Evolutionary conservation across 345 rosid species (phyloP).

Genomic region (Eucalyptus viminalis): DNA sequence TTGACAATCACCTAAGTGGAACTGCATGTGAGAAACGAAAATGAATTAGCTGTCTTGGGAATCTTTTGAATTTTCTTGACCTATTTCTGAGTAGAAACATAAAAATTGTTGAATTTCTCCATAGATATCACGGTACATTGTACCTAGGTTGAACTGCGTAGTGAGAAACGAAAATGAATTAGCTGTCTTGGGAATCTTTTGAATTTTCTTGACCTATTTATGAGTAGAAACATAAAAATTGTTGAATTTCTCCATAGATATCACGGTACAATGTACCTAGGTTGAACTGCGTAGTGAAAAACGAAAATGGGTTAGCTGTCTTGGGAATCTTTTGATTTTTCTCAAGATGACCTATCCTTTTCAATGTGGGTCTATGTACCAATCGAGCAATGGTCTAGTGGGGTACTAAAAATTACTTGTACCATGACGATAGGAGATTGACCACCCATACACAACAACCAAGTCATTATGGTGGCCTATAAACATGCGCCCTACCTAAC

Average conservation of each 20-base stretch:
- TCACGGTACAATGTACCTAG: background rate
- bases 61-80: background rate
- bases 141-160: background rate
- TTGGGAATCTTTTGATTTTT: background rate
- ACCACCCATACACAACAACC: background rate
- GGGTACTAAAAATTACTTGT: background rate
- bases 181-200: background rate
- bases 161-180: background rate
- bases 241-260: background rate
- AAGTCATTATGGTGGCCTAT: background rate
- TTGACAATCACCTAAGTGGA: background rate
- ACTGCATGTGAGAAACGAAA: background rate
- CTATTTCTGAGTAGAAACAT: too few species aligned
- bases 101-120: background rate
- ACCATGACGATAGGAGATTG: background rate
- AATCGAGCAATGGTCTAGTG: background rate
- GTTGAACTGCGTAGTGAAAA: background rate
- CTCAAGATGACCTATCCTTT: background rate
- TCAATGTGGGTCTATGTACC: background rate
- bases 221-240: background rate
- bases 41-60: background rate
- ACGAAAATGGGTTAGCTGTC: background rate
- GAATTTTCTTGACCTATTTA: background rate
- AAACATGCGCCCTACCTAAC: background rate
- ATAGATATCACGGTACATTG: background rate